Conservation (phyloP, 2,329 filamentous ascomycete genomes). For the Penicillium sp. region DNA sequence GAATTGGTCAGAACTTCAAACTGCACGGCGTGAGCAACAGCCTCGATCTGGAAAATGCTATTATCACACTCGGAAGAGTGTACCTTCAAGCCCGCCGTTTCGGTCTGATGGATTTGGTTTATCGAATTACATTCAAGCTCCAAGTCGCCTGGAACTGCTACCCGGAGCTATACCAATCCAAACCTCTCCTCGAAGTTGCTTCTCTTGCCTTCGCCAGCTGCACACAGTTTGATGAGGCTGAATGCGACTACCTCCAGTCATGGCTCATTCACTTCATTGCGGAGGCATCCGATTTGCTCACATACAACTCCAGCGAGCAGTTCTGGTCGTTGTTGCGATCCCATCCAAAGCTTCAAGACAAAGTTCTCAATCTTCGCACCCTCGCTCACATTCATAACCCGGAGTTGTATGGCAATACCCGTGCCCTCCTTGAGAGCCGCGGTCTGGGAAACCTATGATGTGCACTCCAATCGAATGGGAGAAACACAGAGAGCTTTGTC, state of each 20-base stretch:
- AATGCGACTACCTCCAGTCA: conserved; percentile 9
- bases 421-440: not conserved
- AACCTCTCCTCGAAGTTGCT: conserved; percentile 10
- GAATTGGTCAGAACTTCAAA: conserved; percentile 2
- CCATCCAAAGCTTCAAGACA: not conserved
- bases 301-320: not conserved
- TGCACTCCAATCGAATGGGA: no score
- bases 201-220: not conserved
- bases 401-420: not conserved
- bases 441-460: not conserved
- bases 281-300: conserved; percentile 15
- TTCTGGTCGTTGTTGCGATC: conserved; percentile 13
- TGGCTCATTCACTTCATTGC: conserved; percentile 21
- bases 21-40: conserved; percentile 4
- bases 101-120: conserved; percentile 9
- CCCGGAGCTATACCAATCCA: conserved; percentile 13
- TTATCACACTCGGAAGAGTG: conserved; percentile 12
- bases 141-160: conserved; percentile 27
- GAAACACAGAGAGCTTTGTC: not conserved
- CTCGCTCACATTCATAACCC: not conserved
- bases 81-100: conserved; percentile 16
- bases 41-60: conserved; percentile 5
- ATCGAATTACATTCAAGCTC: conserved; percentile 15
- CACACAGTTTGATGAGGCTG: not conserved
- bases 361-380: not conserved